Evolutionary conservation across 805 yeast species (phyloP), one percentile per base, ranked within the genome.

Genomic region (Kuraishia hungarica): DNA sequence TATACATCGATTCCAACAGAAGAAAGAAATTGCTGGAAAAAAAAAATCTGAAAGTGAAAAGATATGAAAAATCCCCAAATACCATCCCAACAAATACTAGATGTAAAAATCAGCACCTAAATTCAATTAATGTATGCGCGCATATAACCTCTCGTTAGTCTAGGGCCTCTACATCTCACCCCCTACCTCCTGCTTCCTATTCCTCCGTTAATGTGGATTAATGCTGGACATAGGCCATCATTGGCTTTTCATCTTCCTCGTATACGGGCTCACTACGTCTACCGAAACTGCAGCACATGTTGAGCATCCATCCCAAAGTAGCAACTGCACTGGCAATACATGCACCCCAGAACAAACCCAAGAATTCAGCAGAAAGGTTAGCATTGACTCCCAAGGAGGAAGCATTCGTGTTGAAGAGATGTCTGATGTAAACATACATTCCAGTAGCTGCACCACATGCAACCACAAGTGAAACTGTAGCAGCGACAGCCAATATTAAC

Each of bases 401-500:
- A 13, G 69, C 68, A 39, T 72, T 70, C 39, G 80, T 69, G 61
- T 85, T 81, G 71, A 89, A 74, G 54, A 78, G 72, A 13, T 72
- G 68, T 56, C 77, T 69, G 57, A 84, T 74, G 55, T 74, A 74
- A 4, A 71, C 55, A 70, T 72, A 86, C n/a, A 79, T 72, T 19
- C 84, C 94, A 0, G 93, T 86, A 28, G 86, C 74, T 22, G 85
- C 70, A 17, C 77, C 89, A 28, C 82, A 77, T 28, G 79, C 73
- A 19, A 78, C 59, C 2, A 73, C 13, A n/a, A 76, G 60, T 13
- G 73, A 59, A 4, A 73, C 28, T 50, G 72, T 65, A 13, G 80
- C 74, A 15, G 80, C 58, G 8, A 77, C 29, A 0, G 81, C 71
- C 21, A 79, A 48, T 6, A 86, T 50, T 51, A 77, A 68, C 7